Evolutionary conservation across 257 asterid genomes (phyloP).

Genomic region (Lavandula angustifolia): DNA sequence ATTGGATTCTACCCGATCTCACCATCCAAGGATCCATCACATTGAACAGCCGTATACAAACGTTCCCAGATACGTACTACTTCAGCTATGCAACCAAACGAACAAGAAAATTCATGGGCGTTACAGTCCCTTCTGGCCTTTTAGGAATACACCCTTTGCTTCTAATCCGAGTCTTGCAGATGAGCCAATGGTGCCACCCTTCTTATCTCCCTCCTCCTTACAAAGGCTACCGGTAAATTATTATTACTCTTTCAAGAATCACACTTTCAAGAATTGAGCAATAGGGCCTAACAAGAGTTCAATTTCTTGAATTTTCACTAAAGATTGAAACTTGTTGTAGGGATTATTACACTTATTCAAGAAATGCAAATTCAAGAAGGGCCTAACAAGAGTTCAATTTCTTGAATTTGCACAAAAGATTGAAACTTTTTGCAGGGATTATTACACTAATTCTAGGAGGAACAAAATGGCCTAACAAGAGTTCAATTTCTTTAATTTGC

Average conservation of each 20-base stretch:
- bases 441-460: too few species aligned
- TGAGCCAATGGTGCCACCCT: conserved; percentile 87
- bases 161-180: conserved; percentile 83
- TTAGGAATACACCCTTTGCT: conserved; percentile 81
- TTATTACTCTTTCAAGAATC: too few species aligned
- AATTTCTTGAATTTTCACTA: conserved; percentile 4
- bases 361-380: conserved; percentile 6
- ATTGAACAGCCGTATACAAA: conserved; percentile 60
- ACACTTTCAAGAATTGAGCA: conserved; percentile 6
- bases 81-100: conserved; percentile 95
- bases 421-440: conserved; percentile 51
- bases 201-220: conserved; percentile 73
- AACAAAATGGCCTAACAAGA: too few species aligned
- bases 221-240: conserved; percentile 89
- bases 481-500: too few species aligned
- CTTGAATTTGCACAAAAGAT: not conserved
- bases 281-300: not conserved
- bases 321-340: too few species aligned
- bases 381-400: not conserved
- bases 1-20: conserved; percentile 97
- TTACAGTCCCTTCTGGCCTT: conserved; percentile 80
- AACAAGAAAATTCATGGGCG: conserved; percentile 63
- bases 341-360: too few species aligned
- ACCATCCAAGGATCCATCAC: conserved; percentile 78
- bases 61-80: conserved; percentile 82